Conservation (phyloP, 1,284 basidiomycete genomes). For the Polyporus tsugae region DNA sequence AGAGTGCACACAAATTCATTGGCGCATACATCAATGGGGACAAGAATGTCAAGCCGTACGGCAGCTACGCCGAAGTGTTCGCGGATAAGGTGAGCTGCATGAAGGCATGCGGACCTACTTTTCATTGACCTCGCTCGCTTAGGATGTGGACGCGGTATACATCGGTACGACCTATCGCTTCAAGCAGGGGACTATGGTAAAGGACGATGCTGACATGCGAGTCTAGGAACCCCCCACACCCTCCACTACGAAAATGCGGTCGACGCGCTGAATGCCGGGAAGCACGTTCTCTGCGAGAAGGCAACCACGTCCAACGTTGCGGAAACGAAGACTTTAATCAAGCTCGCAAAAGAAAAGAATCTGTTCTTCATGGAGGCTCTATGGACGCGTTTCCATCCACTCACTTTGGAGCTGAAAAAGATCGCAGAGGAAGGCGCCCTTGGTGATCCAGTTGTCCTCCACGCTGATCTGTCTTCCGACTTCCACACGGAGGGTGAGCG, state of each 20-base stretch:
- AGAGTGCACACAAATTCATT: slow-evolving; percentile 81
- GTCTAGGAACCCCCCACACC: slow-evolving; percentile 85
- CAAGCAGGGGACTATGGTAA: too few relatives aligned
- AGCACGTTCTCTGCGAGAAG: slow-evolving; percentile 91
- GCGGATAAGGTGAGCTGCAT: slow-evolving; percentile 62
- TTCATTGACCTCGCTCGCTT: slow-evolving; percentile 2
- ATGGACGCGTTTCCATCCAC: slow-evolving; percentile 84
- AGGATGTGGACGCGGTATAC: slow-evolving; percentile 85
- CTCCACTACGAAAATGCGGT: slow-evolving; percentile 84
- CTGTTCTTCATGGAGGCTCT: slow-evolving; percentile 92
- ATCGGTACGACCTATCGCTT: slow-evolving; percentile 58
- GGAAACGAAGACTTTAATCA: slow-evolving; percentile 72
- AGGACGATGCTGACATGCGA: not conserved
- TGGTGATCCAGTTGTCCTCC: slow-evolving; percentile 69
- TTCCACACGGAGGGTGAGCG: slow-evolving; percentile 75
- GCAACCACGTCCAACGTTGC: slow-evolving; percentile 73
- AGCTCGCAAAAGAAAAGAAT: slow-evolving; percentile 77
- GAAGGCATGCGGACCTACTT: not conserved
- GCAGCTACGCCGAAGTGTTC: slow-evolving; percentile 82
- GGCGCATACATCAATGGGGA: slow-evolving; percentile 57
- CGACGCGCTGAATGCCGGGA: slow-evolving; percentile 80
- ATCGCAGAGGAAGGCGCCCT: slow-evolving; percentile 68
- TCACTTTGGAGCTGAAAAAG: slow-evolving; percentile 70
- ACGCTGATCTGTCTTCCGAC: slow-evolving; percentile 79
- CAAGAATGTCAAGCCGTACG: slow-evolving; percentile 71